phyloP scores from a whole-genome alignment of 1,284 basidiomycete genomes.

The Ganoderma multipileum region DNA sequence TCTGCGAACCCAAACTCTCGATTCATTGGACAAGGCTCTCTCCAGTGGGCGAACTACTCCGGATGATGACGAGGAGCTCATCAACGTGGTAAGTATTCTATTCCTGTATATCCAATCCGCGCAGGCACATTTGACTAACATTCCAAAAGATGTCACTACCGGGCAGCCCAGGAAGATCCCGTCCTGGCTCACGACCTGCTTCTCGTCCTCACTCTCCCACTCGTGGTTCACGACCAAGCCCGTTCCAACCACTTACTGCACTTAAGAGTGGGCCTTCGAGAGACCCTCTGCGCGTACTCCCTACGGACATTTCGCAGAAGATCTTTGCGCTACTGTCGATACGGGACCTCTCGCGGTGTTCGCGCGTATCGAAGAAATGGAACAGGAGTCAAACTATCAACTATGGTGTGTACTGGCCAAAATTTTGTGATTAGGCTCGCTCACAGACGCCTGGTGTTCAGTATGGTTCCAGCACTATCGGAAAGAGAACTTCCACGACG shows the following conservation, averaged over 20 bases:
- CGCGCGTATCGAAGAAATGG: constrained; percentile 87
- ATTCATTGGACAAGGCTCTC: constrained; percentile 52
- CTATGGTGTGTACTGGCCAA: constrained; percentile 65
- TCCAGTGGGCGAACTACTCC: constrained; percentile 36
- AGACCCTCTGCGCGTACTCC: constrained; percentile 76
- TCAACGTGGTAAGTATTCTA: constrained; percentile 68
- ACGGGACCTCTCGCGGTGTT: constrained; percentile 75
- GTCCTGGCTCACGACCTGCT: constrained; percentile 56
- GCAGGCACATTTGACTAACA: background rate
- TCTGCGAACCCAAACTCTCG: constrained; percentile 63
- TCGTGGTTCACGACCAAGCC: constrained; percentile 52
- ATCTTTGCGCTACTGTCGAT: constrained; percentile 76
- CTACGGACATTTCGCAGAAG: constrained; percentile 80
- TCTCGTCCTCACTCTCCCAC: constrained; percentile 69
- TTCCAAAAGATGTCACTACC: constrained; percentile 66
- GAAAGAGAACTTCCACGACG: constrained; percentile 81
- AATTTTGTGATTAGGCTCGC: background rate
- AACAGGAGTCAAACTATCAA: constrained; percentile 87
- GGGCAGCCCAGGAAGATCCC: constrained; percentile 45
- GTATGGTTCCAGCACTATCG: constrained; percentile 92
- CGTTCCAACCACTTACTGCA: constrained; percentile 44
- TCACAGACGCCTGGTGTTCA: constrained; percentile 39
- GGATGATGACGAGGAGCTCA: constrained; percentile 79
- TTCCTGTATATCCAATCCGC: background rate
- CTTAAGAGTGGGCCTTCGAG: constrained; percentile 35